These are phyloP conservation scores for Strombidium stylifer DNA, from an alignment of 73 alveolate genomes.

Conservation along the genomic window DNA sequence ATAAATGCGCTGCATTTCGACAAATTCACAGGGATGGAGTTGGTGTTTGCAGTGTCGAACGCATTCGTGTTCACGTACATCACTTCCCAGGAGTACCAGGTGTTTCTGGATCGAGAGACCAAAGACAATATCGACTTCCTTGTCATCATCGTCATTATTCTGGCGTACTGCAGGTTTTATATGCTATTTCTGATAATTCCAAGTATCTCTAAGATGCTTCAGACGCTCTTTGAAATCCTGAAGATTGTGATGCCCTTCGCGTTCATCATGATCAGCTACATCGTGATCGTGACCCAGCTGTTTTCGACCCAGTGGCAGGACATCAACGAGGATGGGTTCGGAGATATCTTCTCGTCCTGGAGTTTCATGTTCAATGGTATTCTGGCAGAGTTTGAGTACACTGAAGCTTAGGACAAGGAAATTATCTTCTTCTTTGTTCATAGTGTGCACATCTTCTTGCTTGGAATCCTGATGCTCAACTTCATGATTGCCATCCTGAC, in stretches of 20 bases:
- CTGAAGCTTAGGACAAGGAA: conserved; percentile 22
- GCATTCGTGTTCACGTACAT: too few species aligned
- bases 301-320: conserved; percentile 54
- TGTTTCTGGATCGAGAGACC: conserved; percentile 3
- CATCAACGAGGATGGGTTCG: conserved; percentile 23
- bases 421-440: conserved; percentile 24
- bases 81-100: conserved; percentile 17
- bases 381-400: conserved; percentile 30
- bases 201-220: conserved; percentile 41
- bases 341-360: conserved; percentile 26
- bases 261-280: conserved; percentile 48
- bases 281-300: conserved; percentile 43
- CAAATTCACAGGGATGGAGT: conserved; percentile 58
- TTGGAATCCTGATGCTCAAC: conserved; percentile 44
- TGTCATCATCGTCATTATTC: conserved; percentile 39
- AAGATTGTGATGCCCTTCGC: conserved; percentile 37
- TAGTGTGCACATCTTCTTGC: conserved; percentile 21
- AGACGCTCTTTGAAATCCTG: conserved; percentile 44
- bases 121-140: conserved; percentile 43
- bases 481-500: conserved; percentile 54
- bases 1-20: conserved; percentile 30
- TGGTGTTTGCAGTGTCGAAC: conserved; percentile 40
- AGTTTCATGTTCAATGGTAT: conserved; percentile 45
- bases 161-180: conserved; percentile 50
- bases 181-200: conserved; percentile 45